phyloP scores from a whole-genome alignment of 805 yeast species.

The Geotrichum ghanense region DNA sequence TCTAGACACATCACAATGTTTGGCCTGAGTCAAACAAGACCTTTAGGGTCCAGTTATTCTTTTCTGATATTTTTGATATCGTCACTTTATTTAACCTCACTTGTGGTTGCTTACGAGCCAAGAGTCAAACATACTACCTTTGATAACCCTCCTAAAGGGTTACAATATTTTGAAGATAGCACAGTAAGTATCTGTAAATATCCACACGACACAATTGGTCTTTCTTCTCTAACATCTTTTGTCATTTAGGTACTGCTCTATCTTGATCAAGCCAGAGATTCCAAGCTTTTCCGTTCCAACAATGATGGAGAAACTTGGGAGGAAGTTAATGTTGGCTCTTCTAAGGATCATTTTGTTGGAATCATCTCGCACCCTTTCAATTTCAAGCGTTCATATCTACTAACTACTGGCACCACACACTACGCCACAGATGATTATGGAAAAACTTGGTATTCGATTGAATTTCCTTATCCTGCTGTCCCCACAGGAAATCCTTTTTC shows the following conservation, averaged over 20 bases:
- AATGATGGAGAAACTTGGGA: constrained; percentile 38
- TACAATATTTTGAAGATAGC: constrained; percentile 27
- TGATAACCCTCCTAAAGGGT: constrained; percentile 13
- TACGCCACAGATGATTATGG: constrained; percentile 34
- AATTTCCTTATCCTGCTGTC: constrained; percentile 21
- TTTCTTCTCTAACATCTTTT: no score
- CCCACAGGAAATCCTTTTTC: constrained; percentile 20
- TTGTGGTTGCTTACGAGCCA: constrained; percentile 10
- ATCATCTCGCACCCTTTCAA: constrained; percentile 31
- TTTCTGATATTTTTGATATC: neutral
- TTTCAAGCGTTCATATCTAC: constrained; percentile 29
- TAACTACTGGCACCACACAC: constrained; percentile 26
- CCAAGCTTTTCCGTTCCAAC: constrained; percentile 30
- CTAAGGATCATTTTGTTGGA: constrained; percentile 2
- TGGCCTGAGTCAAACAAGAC: no score
- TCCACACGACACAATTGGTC: no score
- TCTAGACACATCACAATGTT: no score
- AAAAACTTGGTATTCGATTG: constrained; percentile 30
- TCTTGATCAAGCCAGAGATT: neutral
- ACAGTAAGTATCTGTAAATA: no score
- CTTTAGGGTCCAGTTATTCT: no score
- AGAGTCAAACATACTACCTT: constrained; percentile 7
- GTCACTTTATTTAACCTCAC: neutral
- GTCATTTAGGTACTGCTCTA: neutral
- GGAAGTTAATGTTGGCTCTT: constrained; percentile 20